These are phyloP conservation scores for Fusarium nodosum DNA, from an alignment of 2,329 filamentous ascomycete genomes.

Conservation along the genomic window DNA sequence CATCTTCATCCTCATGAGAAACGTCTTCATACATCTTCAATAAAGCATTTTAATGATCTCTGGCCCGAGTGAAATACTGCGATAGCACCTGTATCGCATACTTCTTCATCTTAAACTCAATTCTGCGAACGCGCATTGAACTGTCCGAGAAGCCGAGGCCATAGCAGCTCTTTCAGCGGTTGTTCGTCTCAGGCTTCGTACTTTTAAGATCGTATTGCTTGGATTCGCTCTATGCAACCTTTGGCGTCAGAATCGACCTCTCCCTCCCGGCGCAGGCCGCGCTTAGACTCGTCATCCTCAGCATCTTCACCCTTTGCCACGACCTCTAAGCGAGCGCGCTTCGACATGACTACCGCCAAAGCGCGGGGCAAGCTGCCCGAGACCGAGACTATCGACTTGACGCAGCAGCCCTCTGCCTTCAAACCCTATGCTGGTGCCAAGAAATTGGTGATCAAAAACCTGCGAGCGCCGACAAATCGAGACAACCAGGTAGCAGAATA, in stretches of 20 bases:
- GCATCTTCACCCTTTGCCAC: slow-evolving; percentile 45
- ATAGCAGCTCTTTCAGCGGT: slow-evolving; percentile 47
- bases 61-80: not conserved
- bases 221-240: slow-evolving; percentile 53
- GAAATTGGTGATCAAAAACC: slow-evolving; percentile 94
- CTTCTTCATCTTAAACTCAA: not conserved
- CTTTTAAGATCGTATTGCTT: slow-evolving; percentile 6
- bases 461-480: slow-evolving; percentile 72
- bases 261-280: slow-evolving; percentile 57
- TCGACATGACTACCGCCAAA: slow-evolving; percentile 56
- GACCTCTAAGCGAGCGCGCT: slow-evolving; percentile 53
- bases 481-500: slow-evolving; percentile 78
- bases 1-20: slow-evolving; percentile 8
- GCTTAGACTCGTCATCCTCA: slow-evolving; percentile 55
- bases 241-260: slow-evolving; percentile 49
- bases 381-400: slow-evolving; percentile 56
- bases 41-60: not conserved
- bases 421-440: slow-evolving; percentile 82
- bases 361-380: slow-evolving; percentile 59
- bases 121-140: slow-evolving; percentile 25
- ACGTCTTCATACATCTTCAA: slow-evolving; percentile 9
- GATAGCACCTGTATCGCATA: not conserved
- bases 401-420: slow-evolving; percentile 63
- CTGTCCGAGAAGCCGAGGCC: slow-evolving; percentile 45
- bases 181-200: slow-evolving; percentile 48